Conservation (phyloP, 768 basidiomycete species). For the Mycena kentingensis region DNA sequence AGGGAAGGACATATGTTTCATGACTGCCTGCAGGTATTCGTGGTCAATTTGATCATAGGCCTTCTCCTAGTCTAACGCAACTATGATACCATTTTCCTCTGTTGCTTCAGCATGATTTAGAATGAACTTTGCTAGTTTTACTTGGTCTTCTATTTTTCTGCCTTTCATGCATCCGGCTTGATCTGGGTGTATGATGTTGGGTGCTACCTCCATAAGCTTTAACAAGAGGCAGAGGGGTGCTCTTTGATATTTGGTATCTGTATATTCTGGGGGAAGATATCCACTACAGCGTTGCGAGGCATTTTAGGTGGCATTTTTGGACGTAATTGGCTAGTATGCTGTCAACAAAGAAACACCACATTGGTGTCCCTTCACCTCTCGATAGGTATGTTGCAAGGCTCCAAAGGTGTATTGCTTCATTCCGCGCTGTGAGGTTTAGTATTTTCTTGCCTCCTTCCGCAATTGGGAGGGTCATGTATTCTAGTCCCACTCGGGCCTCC, state of each 20-base stretch:
- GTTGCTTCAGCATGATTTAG: slow-evolving; percentile 13
- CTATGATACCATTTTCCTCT: slow-evolving; percentile 13
- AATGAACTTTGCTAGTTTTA: slow-evolving; percentile 20
- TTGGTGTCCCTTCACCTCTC: not conserved
- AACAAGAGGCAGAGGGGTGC: slow-evolving; percentile 1
- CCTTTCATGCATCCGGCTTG: slow-evolving; percentile 33
- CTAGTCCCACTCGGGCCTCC: slow-evolving; percentile 2
- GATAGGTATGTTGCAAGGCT: not conserved
- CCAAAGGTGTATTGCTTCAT: not conserved
- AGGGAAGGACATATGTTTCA: not conserved
- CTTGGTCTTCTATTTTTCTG: slow-evolving; percentile 27
- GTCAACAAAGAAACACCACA: not conserved
- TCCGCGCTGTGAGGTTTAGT: not conserved
- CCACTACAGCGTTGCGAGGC: not conserved
- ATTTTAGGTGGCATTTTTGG: not conserved
- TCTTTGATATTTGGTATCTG: slow-evolving; percentile 4
- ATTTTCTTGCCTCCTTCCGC: slow-evolving; percentile 2
- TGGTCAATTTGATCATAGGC: slow-evolving; percentile 8
- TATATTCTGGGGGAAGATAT: not conserved
- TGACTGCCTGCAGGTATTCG: not conserved
- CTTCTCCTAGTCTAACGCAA: slow-evolving; percentile 2
- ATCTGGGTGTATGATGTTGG: slow-evolving; percentile 23
- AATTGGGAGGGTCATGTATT: slow-evolving; percentile 5
- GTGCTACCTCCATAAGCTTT: slow-evolving; percentile 12
- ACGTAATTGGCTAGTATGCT: not conserved